Evolutionary conservation across 2,329 filamentous ascomycete species (phyloP), one percentile per base, ranked within the genome.

Genomic region (Bimuria novae-zelandiae): DNA sequence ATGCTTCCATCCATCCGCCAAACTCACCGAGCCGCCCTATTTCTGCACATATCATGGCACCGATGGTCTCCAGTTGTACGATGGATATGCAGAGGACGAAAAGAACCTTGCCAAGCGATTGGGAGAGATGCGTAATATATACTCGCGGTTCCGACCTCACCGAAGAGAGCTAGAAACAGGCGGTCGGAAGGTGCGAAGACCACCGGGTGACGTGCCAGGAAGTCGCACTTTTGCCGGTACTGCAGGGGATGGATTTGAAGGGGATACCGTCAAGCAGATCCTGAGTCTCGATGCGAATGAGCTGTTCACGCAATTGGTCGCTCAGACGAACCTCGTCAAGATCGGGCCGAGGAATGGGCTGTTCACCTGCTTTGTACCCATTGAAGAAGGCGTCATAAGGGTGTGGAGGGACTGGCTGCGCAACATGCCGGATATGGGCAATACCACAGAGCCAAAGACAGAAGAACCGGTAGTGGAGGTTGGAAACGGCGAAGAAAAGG

Each of bases 341-440:
- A 77, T 85, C 25, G 84, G 85, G 1, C 81, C 84, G 1, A 79
- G 79, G 23, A 80, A 78, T 19, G 86, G 84, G 3, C 69, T 89
- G 0, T 87, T 90, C 59, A 75, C 84, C 48, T 86, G 81, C 64
- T 84, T 85, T 55, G 81, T 87, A 46, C 85, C 84, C 36, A 77
- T 93, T 33, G 82, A 84, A 49, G 86, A 92, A 51, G 79, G 86
- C 1, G 82, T 90, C 4, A 76, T 91, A 33, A 81, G 89, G 23
- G 79, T 94, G 0, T 92, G 85, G 80, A 82, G 89, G 47, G 77
- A 86, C 14, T 94, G 90, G 89, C 76, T 94, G 30, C 78, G 79
- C 5, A 73, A 79, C 22, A 77, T 76, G 43, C 70, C 62, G 56
- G 65, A 56, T 7, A 63, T 39, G 25, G 46, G 46, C 44, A 54